These are phyloP conservation scores for Aspergillus sojae DNA, from an alignment of 2,329 filamentous ascomycete species.

Conservation along the genomic window DNA sequence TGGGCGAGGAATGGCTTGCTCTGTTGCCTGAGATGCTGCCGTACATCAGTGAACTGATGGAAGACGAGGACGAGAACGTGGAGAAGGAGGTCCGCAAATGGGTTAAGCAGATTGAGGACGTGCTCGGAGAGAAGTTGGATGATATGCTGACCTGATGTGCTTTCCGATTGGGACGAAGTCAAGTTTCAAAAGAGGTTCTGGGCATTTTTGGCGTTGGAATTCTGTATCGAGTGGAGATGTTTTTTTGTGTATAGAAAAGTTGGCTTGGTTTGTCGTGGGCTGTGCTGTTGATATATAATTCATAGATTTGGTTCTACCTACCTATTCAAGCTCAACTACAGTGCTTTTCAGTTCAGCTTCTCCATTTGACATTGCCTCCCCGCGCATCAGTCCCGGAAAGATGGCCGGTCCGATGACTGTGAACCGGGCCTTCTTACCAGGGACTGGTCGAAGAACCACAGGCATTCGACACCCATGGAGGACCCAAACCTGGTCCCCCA, in stretches of 20 bases:
- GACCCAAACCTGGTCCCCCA: too few species aligned
- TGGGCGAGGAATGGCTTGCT: conserved; percentile 92
- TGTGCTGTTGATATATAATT: conserved; percentile 2
- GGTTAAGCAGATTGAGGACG: conserved; percentile 87
- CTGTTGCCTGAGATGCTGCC: conserved; percentile 94
- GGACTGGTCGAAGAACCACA: too few species aligned
- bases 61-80: conserved; percentile 93
- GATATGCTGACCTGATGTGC: conserved; percentile 78
- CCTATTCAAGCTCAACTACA: too few species aligned
- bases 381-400: too few species aligned
- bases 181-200: not conserved
- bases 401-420: too few species aligned
- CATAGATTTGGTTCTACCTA: not conserved
- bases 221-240: not conserved
- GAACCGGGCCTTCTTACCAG: too few species aligned
- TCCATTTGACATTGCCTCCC: too few species aligned
- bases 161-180: not conserved
- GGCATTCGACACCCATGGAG: too few species aligned
- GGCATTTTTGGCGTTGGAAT: conserved; percentile 1
- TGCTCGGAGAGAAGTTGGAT: conserved; percentile 87
- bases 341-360: too few species aligned
- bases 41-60: conserved; percentile 91
- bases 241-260: not conserved
- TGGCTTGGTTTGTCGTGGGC: not conserved
- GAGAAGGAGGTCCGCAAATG: conserved; percentile 87